A percentile compares a stretch with the other conserved stretches of the same genome.
Evolutionary conservation across 2,329 filamentous ascomycete species (phyloP).

Genomic region (Aplosporella prunicola): DNA sequence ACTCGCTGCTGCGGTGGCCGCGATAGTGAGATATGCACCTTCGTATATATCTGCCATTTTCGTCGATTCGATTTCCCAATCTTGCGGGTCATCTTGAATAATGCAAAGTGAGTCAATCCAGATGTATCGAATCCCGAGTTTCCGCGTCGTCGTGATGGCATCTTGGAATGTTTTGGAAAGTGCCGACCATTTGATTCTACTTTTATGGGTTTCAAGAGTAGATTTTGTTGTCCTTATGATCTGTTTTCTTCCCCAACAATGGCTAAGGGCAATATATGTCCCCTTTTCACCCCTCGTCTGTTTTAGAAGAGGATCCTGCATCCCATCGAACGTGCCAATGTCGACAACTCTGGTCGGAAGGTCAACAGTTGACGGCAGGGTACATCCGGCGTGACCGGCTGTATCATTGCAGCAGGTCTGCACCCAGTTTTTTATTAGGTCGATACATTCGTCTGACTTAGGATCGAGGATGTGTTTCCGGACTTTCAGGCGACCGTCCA

Average conservation of each 20-base stretch:
- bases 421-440: not conserved
- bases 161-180: conserved; percentile 10
- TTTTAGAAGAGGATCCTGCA: conserved; percentile 1
- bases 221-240: conserved; percentile 17
- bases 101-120: conserved; percentile 16
- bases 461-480: no score
- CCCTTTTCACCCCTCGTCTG: conserved; percentile 10
- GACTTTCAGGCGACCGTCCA: no score
- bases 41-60: conserved; percentile 1
- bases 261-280: conserved; percentile 16
- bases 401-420: not conserved
- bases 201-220: conserved; percentile 5
- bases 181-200: not conserved
- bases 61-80: conserved; percentile 4
- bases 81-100: conserved; percentile 6
- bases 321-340: conserved; percentile 9
- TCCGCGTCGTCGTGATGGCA: conserved; percentile 1
- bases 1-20: not conserved
- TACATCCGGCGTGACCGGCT: not conserved
- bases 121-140: conserved; percentile 9
- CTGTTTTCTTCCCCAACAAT: conserved; percentile 18
- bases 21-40: conserved; percentile 3
- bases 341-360: conserved; percentile 17
- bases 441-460: not conserved
- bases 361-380: not conserved